phyloP scores from a whole-genome alignment of 208 protist species.

The Leishmania aethiopica region DNA sequence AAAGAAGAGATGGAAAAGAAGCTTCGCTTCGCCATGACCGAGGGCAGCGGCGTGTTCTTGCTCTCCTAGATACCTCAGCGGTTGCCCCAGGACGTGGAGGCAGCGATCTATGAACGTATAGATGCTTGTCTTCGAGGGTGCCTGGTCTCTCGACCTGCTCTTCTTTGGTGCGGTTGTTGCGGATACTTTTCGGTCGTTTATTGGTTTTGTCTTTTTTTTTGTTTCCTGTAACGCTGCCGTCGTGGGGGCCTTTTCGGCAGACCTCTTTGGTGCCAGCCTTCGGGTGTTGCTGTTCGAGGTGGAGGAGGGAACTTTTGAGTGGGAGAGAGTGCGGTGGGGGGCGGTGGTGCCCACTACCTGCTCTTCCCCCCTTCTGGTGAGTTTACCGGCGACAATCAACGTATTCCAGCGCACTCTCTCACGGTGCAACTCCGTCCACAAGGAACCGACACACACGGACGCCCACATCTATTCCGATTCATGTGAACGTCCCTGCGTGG shows the following conservation, averaged over 20 bases:
- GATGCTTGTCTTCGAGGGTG: neutral
- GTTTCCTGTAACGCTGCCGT: neutral
- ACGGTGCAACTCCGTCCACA: neutral
- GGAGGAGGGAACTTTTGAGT: neutral
- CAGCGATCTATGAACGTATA: neutral
- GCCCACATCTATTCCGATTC: neutral
- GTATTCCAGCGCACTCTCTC: neutral
- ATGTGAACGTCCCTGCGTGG: neutral
- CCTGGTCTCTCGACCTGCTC: neutral
- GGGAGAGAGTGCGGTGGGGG: neutral
- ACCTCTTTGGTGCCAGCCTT: neutral
- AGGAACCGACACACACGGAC: neutral
- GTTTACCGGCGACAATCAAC: neutral
- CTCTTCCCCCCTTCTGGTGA: neutral
- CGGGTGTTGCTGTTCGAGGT: neutral
- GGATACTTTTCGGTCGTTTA: neutral
- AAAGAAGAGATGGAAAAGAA: constrained; percentile 88
- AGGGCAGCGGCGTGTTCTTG: constrained; percentile 84
- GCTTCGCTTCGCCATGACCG: constrained; percentile 83
- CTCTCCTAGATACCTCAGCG: constrained; percentile 61
- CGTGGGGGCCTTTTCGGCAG: neutral
- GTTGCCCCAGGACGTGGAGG: neutral
- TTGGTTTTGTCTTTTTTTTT: constrained; percentile 10
- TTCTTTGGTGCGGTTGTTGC: neutral
- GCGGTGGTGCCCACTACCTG: neutral